phyloP scores from a whole-genome alignment of 106 monocot species.

The Cymbidium sinense region DNA sequence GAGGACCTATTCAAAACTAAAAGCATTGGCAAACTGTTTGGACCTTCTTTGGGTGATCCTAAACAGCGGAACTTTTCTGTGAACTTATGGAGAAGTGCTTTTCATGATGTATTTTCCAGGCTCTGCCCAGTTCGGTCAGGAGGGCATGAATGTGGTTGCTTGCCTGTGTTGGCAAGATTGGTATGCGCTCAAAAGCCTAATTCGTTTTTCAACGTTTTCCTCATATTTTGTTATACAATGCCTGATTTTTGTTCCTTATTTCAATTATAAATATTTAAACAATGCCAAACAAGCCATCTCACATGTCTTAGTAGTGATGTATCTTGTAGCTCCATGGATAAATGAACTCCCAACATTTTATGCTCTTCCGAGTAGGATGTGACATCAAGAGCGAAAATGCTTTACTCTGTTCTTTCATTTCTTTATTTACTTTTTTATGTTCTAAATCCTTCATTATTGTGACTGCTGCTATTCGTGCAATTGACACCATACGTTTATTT shows the following conservation, averaged over 20 bases:
- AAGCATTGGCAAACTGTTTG: slow-evolving; percentile 28
- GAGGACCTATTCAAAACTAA: slow-evolving; percentile 34
- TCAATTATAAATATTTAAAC: background rate
- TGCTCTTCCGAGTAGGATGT: background rate
- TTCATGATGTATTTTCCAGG: slow-evolving; percentile 70
- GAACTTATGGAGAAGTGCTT: slow-evolving; percentile 77
- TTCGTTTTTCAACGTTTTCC: background rate
- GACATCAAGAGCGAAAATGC: background rate
- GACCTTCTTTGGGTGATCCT: slow-evolving; percentile 61
- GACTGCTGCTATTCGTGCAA: background rate
- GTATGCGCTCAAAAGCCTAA: slow-evolving; percentile 21
- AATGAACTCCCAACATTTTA: background rate
- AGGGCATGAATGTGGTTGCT: slow-evolving; percentile 93
- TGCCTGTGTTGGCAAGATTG: slow-evolving; percentile 76
- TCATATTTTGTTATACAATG: background rate
- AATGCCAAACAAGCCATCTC: background rate
- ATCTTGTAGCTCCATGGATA: background rate
- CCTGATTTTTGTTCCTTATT: background rate
- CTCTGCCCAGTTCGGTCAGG: slow-evolving; percentile 78
- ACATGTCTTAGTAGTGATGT: background rate
- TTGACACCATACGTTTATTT: background rate
- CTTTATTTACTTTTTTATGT: background rate
- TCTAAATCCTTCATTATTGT: background rate
- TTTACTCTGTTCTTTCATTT: background rate
- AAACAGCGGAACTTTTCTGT: slow-evolving; percentile 71